Evolutionary conservation across 208 protist genomes (phyloP).

Genomic region (Acanthamoeba polyphaga): DNA sequence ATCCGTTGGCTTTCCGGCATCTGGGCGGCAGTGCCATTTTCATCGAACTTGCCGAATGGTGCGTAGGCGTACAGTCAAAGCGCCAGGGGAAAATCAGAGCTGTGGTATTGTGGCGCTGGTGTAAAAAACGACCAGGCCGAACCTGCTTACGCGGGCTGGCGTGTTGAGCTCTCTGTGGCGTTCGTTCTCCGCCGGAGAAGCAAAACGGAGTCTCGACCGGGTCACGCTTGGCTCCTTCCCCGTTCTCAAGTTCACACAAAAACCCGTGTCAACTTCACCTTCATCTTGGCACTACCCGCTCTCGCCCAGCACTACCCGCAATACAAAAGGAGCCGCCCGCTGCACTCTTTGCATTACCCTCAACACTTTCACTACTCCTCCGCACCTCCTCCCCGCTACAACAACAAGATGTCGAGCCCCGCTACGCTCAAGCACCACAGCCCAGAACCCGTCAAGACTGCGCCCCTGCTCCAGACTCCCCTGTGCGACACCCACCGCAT

Average conservation of each 20-base stretch:
- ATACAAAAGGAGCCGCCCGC: too few relatives aligned
- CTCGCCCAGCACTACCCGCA: too few relatives aligned
- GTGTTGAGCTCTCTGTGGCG: not conserved
- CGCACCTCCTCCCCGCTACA: too few relatives aligned
- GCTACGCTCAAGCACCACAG: not conserved
- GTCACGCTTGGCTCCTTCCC: not conserved
- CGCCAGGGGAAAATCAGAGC: not conserved
- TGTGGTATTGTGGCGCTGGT: not conserved
- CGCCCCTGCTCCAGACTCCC: not conserved
- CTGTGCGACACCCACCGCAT: not conserved
- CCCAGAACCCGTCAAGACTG: not conserved
- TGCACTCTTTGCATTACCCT: too few relatives aligned
- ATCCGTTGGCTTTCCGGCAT: too few relatives aligned
- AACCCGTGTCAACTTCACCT: not conserved
- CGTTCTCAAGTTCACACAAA: conserved; percentile 8
- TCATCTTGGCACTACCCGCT: too few relatives aligned
- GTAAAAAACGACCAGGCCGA: not conserved
- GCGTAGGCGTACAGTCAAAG: not conserved
- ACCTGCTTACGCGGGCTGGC: not conserved
- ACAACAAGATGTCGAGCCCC: not conserved
- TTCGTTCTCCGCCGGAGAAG: not conserved
- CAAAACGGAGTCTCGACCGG: not conserved
- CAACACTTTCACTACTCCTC: too few relatives aligned
- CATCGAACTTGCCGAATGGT: too few relatives aligned
- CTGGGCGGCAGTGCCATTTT: too few relatives aligned